Evolutionary conservation across 2,329 filamentous ascomycete genomes (phyloP), one percentile per base, ranked within the genome.

Genomic region (Albophoma yamanashiensis): DNA sequence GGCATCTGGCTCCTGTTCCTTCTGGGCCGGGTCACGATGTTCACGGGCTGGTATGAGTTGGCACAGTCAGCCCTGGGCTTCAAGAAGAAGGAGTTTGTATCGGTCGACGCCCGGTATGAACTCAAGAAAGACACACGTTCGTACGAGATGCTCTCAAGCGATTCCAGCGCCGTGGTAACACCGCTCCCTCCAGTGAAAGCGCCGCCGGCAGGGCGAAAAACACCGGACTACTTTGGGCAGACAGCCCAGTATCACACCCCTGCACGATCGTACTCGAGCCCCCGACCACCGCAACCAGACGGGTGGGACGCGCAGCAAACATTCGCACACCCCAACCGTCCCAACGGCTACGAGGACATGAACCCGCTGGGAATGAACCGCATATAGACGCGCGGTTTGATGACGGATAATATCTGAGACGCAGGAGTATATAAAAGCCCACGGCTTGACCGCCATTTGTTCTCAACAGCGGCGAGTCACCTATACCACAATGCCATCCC

Each of bases 1-100:
- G 93, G 93, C 9, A 77, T 97, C 56, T 96, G 93, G 86, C 84
- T 89, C 57, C 81, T 95, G 60, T 74, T 96, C 59, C 84, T 97
- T 61, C 84, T 97, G 39, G 88, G 89, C 43, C 88, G 92, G 58
- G 86, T 84, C 72, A 88, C 89, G n/a, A 95, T 97, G 87, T 78
- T 95, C 59, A 82, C 79, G 3, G 94, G 89, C 63, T 99, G 94
- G 94, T 66, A 79, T 50, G 86, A 95, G 34, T 75, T 92, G 50
- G 73, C 86, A 65, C 76, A 73, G 59, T 71, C 74, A 43, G 69
- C 77, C 56, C 74, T 84, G 62, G 73, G 75, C 42, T 75, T 78
- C 58, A 78, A 74, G 61, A 84, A 88, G 70, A 84, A 85, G 67
- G 93, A 97, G 72, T 97, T 97, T 67, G 89, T 96, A 64, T 95